Evolutionary conservation across 2,329 filamentous ascomycete species (phyloP), one percentile per base, ranked within the genome.

Genomic region (Verticillium zaregamsianum): DNA sequence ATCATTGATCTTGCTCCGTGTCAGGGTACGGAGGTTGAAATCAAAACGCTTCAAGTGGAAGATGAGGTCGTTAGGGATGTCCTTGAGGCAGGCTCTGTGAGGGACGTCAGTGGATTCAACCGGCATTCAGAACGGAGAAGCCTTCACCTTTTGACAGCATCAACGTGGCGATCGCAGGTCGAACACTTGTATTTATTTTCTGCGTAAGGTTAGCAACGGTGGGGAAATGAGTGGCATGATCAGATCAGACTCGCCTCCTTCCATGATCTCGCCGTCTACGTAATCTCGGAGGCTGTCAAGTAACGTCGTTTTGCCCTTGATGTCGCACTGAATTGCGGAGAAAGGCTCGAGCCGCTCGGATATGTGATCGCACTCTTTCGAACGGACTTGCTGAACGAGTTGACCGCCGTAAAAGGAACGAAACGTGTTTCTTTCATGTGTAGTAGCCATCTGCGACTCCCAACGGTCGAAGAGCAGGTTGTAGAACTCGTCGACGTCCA

Each of bases 131-230:
- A 20, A n/a, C 3, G 35, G 72, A 68, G 75, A 12, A 20, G 20
- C 20, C 8, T 20, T 12, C 11, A 89, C 86, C 90, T 86, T 75
- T 97, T 97, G 66, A 98, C 92, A 23, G 95, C 95, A 74, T 97
- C 90, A 17, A 99, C 95, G 68, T 95, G 90, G 12, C 86, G 86
- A 64, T 92, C 91, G 72, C 95, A 99, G 5, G 87, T 90, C 33
- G 93, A 93, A 76, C 95, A 99, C 66, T 96, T 96, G 80, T 98
- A 99, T 77, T 97, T 97, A 79, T 99, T 98, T 69, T 97, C 93
- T 89, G 67, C 54, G 23, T 56, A 17, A 40, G 32, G 33, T 61
- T 28, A 58, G 60, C 25, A 14, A 39, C 28, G n/a, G 11, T 25
- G 25, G 37, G 11, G 15, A 37, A 14, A 23, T 17, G 33, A 35